These are phyloP conservation scores for Hypholoma fasciculare DNA, from an alignment of 768 basidiomycete species.

Conservation along the genomic window DNA sequence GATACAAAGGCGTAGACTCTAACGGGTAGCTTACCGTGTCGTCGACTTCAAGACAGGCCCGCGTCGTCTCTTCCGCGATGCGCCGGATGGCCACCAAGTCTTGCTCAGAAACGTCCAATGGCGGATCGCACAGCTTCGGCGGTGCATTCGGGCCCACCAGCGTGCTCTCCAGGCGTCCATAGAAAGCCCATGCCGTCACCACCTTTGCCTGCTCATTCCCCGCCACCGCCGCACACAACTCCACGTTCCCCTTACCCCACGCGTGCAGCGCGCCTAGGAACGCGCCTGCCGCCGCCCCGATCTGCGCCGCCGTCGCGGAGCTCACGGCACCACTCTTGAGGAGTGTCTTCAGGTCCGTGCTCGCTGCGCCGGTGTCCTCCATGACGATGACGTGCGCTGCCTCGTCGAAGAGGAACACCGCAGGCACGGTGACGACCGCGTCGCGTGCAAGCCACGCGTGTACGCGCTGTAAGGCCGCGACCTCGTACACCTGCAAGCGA, in stretches of 20 bases:
- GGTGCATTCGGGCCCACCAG: conserved; percentile 29
- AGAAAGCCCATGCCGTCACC: conserved; percentile 40
- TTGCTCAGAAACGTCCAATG: conserved; percentile 35
- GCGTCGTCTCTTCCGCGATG: conserved; percentile 22
- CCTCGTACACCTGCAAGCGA: conserved; percentile 35
- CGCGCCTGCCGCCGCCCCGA: conserved; percentile 53
- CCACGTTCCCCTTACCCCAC: conserved; percentile 38
- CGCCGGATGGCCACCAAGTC: conserved; percentile 29
- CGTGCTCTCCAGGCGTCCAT: conserved; percentile 44
- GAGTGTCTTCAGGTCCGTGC: conserved; percentile 41
- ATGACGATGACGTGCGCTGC: conserved; percentile 55
- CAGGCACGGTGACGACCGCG: conserved; percentile 47
- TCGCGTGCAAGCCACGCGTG: conserved; percentile 32
- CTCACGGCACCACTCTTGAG: conserved; percentile 32
- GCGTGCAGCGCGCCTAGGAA: conserved; percentile 57
- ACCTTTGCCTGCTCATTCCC: conserved; percentile 39
- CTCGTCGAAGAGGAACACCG: conserved; percentile 50
- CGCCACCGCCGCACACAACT: conserved; percentile 33
- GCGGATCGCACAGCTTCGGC: conserved; percentile 40
- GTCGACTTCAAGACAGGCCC: conserved; percentile 24
- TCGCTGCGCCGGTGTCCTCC: conserved; percentile 53
- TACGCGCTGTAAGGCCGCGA: conserved; percentile 49
- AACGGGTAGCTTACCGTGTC: conserved; percentile 25
- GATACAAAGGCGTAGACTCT: too few relatives aligned
- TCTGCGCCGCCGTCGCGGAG: conserved; percentile 32